A percentile compares a stretch with the other conserved stretches of the same genome.
phyloP scores from a whole-genome alignment of 805 yeast genomes.

The Myxozyma nipponensis region DNA sequence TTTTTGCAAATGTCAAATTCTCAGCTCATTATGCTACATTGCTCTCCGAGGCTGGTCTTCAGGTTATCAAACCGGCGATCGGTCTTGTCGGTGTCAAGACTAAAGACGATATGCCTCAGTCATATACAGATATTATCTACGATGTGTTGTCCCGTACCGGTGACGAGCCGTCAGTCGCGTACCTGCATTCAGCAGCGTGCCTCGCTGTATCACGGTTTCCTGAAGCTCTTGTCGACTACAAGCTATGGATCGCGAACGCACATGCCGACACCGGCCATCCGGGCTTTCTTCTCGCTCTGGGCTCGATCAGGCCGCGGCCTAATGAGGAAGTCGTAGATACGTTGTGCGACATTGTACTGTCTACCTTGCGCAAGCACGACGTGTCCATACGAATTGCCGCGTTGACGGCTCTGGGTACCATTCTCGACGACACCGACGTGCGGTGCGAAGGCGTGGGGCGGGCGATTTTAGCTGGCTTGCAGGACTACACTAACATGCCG shows the following conservation, averaged over 20 bases:
- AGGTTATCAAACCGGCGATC: constrained; percentile 7
- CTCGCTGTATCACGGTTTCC: constrained; percentile 3
- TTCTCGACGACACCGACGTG: background rate
- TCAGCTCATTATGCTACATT: constrained; percentile 10
- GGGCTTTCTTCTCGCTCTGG: constrained; percentile 15
- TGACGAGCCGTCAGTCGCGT: constrained; percentile 7
- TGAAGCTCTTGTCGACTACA: background rate
- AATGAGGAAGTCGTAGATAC: background rate
- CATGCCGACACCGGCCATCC: constrained; percentile 4
- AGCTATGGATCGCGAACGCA: constrained; percentile 8
- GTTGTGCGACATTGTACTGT: constrained; percentile 6
- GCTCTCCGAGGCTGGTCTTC: constrained; percentile 18
- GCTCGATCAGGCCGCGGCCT: background rate
- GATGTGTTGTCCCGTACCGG: constrained; percentile 15
- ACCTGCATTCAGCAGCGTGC: constrained; percentile 5
- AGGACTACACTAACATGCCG: constrained; percentile 72
- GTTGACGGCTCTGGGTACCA: background rate
- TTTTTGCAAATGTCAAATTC: constrained; percentile 10
- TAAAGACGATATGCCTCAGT: constrained; percentile 38
- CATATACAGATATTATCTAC: constrained; percentile 31
- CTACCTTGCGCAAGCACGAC: constrained; percentile 3
- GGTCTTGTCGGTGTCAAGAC: background rate
- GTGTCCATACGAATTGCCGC: constrained; percentile 5
- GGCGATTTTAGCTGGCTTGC: constrained; percentile 43
- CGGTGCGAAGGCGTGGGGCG: too few species aligned